These are phyloP conservation scores for Brettanomyces sp. DNA, from an alignment of 805 yeast species.

Conservation along the genomic window DNA sequence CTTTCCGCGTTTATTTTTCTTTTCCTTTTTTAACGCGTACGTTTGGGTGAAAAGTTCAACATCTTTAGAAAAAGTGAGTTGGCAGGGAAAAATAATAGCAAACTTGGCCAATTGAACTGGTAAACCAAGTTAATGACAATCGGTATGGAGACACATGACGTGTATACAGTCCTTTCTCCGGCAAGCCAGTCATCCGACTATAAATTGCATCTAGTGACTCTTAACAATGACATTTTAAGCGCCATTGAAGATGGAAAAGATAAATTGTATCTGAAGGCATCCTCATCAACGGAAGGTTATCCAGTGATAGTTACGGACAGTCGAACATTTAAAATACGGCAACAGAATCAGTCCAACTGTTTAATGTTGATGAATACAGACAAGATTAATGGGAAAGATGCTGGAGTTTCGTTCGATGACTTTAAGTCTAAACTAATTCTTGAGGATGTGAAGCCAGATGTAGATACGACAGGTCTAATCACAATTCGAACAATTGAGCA, in stretches of 20 bases:
- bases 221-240: slow-evolving; percentile 38
- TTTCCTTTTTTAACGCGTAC: neutral
- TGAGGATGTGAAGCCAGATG: neutral
- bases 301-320: slow-evolving; percentile 54
- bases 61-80: too few species aligned
- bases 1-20: neutral
- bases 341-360: slow-evolving; percentile 82
- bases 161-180: slow-evolving; percentile 18
- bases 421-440: slow-evolving; percentile 4
- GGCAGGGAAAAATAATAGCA: too few species aligned
- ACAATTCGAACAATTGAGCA: neutral
- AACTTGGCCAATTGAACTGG: neutral
- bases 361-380: slow-evolving; percentile 39
- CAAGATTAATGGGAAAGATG: slow-evolving; percentile 2
- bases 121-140: neutral
- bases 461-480: neutral
- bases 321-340: slow-evolving; percentile 57
- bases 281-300: slow-evolving; percentile 9
- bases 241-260: slow-evolving; percentile 22
- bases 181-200: neutral
- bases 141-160: slow-evolving; percentile 13
- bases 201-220: slow-evolving; percentile 41
- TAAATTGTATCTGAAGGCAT: slow-evolving; percentile 14
- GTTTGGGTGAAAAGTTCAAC: too few species aligned
- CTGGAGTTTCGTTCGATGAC: slow-evolving; percentile 3